phyloP scores from a whole-genome alignment of 495 filamentous ascomycete species.

The Acidiella bohemica region DNA sequence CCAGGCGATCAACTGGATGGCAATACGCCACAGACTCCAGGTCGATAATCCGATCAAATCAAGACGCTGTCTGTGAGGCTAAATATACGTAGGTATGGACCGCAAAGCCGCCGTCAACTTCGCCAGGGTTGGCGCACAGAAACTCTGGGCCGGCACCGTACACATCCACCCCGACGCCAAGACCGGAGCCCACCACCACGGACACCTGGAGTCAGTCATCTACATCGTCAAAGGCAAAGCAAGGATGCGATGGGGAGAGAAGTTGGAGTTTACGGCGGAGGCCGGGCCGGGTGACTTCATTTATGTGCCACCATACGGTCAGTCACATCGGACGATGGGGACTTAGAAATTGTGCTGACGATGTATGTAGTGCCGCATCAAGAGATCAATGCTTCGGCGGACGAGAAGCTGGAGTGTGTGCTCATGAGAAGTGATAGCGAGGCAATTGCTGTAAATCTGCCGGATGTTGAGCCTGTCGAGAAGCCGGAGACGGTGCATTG shows the following conservation, averaged over 20 bases:
- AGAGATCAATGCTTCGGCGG: conserved; percentile 29
- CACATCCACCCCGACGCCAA: conserved; percentile 30
- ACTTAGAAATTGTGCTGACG: too few relatives aligned
- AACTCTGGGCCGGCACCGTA: conserved; percentile 32
- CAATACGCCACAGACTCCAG: conserved; percentile 29
- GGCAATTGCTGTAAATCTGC: conserved; percentile 28
- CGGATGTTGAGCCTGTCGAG: conserved; percentile 28
- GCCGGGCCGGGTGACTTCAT: conserved; percentile 33
- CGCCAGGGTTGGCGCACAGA: conserved; percentile 29
- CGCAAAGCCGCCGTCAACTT: conserved; percentile 30
- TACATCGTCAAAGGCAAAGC: conserved; percentile 30
- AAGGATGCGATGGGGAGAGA: conserved; percentile 31
- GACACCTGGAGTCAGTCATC: conserved; percentile 30
- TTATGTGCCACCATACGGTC: conserved; percentile 28
- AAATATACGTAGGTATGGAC: conserved; percentile 16
- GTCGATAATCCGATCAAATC: neutral
- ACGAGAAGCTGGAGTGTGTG: conserved; percentile 30
- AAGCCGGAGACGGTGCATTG: conserved; percentile 28
- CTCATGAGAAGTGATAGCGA: conserved; percentile 29
- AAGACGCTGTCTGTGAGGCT: neutral
- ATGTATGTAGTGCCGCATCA: conserved; percentile 22
- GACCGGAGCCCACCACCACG: conserved; percentile 32
- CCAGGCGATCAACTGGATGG: conserved; percentile 24
- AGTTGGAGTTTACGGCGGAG: conserved; percentile 30
- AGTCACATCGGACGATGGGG: too few relatives aligned